Conservation (phyloP, 139 green algal genomes). For the Asterochloris erici region DNA sequence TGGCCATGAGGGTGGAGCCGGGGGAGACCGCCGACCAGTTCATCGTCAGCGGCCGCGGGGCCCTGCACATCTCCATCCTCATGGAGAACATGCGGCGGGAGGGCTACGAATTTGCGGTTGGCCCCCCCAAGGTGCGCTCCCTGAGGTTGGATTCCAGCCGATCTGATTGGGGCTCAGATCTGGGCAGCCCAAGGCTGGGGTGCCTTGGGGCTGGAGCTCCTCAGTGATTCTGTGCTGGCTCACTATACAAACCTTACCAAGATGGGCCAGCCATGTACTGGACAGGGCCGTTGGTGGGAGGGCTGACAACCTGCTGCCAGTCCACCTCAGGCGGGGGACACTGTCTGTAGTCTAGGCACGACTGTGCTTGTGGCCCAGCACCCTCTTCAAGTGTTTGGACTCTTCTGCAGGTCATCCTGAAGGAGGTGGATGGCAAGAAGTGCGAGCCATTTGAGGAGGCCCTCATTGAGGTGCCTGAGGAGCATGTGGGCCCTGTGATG, state of each 20-base stretch:
- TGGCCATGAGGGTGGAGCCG: conserved; percentile 90
- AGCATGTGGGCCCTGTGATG: conserved; percentile 72
- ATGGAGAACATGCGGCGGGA: conserved; percentile 97
- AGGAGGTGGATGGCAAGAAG: conserved; percentile 62
- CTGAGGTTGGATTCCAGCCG: no score
- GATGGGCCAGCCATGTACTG: no score
- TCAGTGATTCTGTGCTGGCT: no score
- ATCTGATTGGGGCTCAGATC: no score
- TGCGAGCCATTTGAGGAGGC: conserved; percentile 94
- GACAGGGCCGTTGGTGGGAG: no score
- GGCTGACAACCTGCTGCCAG: not conserved
- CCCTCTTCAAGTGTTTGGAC: no score
- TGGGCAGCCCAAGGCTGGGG: no score
- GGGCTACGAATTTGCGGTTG: conserved; percentile 87
- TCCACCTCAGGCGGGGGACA: not conserved
- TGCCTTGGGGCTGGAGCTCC: no score
- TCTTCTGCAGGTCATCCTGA: conserved; percentile 79
- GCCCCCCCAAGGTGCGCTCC: conserved; percentile 70
- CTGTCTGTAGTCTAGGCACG: no score
- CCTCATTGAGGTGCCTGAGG: conserved; percentile 82
- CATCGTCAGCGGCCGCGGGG: conserved; percentile 88
- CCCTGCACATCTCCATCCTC: conserved; percentile 90
- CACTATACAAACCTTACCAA: no score
- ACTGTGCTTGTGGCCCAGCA: no score
- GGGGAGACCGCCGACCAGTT: conserved; percentile 92